A percentile compares a stretch with the other conserved stretches of the same genome.
Evolutionary conservation across 169 alveolate species (phyloP).

Genomic region (Ichthyophthirius multifiliis): DNA sequence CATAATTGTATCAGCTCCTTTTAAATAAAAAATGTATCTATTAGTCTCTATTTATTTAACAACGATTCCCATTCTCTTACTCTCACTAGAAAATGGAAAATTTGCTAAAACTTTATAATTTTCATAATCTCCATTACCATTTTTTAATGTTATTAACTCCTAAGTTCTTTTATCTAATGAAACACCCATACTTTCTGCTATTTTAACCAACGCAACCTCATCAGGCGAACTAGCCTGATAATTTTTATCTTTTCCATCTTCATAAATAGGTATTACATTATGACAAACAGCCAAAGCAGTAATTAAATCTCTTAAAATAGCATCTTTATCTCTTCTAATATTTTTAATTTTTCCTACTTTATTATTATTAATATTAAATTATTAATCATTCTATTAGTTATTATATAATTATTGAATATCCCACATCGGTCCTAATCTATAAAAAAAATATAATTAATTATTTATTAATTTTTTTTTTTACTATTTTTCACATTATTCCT

Average conservation of each 20-base stretch:
- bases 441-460: not conserved
- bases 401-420: slow-evolving; percentile 23
- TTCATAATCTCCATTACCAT: slow-evolving; percentile 38
- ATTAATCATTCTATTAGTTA: slow-evolving; percentile 13
- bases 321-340: slow-evolving; percentile 60
- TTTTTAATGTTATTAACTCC: slow-evolving; percentile 70
- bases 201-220: slow-evolving; percentile 90
- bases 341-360: slow-evolving; percentile 57
- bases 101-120: slow-evolving; percentile 89
- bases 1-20: slow-evolving; percentile 82
- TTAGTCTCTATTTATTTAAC: slow-evolving; percentile 79
- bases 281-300: slow-evolving; percentile 74
- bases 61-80: slow-evolving; percentile 98
- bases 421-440: slow-evolving; percentile 19
- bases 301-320: slow-evolving; percentile 56
- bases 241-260: slow-evolving; percentile 67
- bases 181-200: slow-evolving; percentile 91
- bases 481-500: slow-evolving; percentile 12
- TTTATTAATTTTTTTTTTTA: not conserved
- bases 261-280: slow-evolving; percentile 75
- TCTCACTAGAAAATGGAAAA: slow-evolving; percentile 96
- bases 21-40: slow-evolving; percentile 53
- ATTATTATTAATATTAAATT: slow-evolving; percentile 31
- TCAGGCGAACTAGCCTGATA: slow-evolving; percentile 88
- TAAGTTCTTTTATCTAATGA: slow-evolving; percentile 88